phyloP scores from a whole-genome alignment of 768 basidiomycete species.

The Mycena galopus region DNA sequence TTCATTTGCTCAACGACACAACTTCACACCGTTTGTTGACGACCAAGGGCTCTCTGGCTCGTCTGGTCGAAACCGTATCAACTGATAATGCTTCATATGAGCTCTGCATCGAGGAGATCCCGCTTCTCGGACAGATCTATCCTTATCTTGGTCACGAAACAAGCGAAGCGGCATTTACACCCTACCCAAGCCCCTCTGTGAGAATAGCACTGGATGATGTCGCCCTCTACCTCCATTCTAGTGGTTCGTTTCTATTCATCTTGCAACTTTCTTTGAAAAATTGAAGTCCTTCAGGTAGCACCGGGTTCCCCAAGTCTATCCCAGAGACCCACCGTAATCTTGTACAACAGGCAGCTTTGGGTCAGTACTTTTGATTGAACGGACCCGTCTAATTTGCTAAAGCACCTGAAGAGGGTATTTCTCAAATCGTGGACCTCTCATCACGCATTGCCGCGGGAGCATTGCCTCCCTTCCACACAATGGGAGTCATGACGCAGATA shows the following conservation, averaged over 20 bases:
- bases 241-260: conserved; percentile 35
- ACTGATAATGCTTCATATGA: conserved; percentile 37
- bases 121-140: conserved; percentile 49
- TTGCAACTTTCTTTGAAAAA: conserved; percentile 1
- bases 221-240: conserved; percentile 56
- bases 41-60: conserved; percentile 41
- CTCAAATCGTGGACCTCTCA: not conserved
- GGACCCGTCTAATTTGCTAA: not conserved
- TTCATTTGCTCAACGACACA: conserved; percentile 52
- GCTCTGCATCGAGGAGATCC: conserved; percentile 51
- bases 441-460: conserved; percentile 29
- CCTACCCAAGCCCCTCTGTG: conserved; percentile 40
- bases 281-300: conserved; percentile 9
- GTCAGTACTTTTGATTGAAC: not conserved
- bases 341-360: conserved; percentile 7
- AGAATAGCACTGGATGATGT: conserved; percentile 40
- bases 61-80: conserved; percentile 46
- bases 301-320: conserved; percentile 31
- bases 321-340: conserved; percentile 18
- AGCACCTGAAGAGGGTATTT: not conserved
- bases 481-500: conserved; percentile 49
- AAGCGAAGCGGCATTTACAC: conserved; percentile 43
- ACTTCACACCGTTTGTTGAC: conserved; percentile 53
- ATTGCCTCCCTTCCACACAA: conserved; percentile 56
- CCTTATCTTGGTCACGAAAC: conserved; percentile 56